Evolutionary conservation across 2,329 filamentous ascomycete genomes (phyloP), one percentile per base, ranked within the genome.

Genomic region (Cadophora luteo-olivacea): DNA sequence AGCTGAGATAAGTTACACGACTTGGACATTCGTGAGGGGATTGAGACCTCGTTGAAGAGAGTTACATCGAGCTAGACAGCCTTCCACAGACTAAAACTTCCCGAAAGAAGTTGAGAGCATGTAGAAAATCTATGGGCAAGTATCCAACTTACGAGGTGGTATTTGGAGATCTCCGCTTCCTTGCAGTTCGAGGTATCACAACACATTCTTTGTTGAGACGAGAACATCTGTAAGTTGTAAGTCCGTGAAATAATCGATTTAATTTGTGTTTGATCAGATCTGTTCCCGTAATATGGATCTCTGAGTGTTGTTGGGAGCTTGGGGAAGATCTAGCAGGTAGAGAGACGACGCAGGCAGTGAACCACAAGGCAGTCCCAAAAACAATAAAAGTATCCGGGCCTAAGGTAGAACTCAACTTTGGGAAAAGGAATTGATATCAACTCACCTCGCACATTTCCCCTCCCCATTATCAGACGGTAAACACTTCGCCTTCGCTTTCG

Each of bases 401-500:
- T 11, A 41, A 12, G 7, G 3, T 11, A 12, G 12, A 41, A 16
- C 16, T 45, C 41, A 45, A 45, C 14, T 29, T 3, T 5, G 2
- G 6, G 19, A 2, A 16, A 45, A 14, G 19, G 3, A 6, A 22
- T 22, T 22, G 33, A 62, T 38, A 14, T 9, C 49, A 29, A 58
- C 68, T 36, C 33, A 73, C 72, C 71, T 72, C 52, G 67, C 41
- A 68, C 73, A 74, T 64, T 62, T 45, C 9, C 58, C 32, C 32
- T 67, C 64, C 22, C 22, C 19, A 33, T 41, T 12, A 4, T 32
- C 49, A 29, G 68, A 68, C 57, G 69, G 69, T 14, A 67, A 58
- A 63, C 72, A 75, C 66, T 75, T 75, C 14, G 70, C 71, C 62
- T 75, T 75, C 38, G 70, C 72, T 57, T 66, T 55, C 12, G 70